Base-by-base conservation (phyloP, 1,139 yeast species). In the Saccharomyces hybrid region DNA sequence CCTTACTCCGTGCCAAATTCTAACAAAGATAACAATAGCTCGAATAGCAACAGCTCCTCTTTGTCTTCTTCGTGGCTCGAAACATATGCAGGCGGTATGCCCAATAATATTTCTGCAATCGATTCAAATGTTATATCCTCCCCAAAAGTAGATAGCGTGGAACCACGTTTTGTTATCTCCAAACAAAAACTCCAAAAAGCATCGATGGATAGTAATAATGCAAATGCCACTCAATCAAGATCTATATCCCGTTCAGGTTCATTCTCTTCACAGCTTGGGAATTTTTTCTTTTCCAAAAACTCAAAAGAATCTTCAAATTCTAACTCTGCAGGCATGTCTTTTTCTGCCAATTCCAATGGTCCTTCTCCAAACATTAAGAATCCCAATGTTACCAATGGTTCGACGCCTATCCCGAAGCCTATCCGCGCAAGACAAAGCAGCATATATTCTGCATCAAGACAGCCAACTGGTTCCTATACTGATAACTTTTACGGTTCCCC, bases 81-180 rank as follows among this genome's bases (percentile, higher is more conserved):
- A 31, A 58, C 60, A 2, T 65, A 64, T 51, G 70, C 76, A 70
- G 62, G 81, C 74, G 61, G 81, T 66, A 66, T 85, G 78, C 67
- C 88, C 69, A 71, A 79, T 74, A 60, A 83, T 55, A 65, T 82
- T 49, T 73, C 78, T 32, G 73, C 74, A 53, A 74, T 74, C 55
- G 76, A 73, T 55, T 78, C 84, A 14, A 84, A 82, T 57, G 82
- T 83, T 59, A 81, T 86, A 55, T 84, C 81, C 53, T 84, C 90
- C 0, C 93, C 93, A 2, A 81, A 79, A 55, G 86, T 85, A 6
- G 75, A 81, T 32, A 67, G 74, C 7, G 83, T 86, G 27, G 93
- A 86, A 63, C 84, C 88, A 13, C 75, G 93, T 52, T 86, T 86
- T 65, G 82, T 86, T 49, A 79, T 86, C 46, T 83, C 90, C 3